Conservation (phyloP, 345 rosid genomes). For the Acer yangbiense region DNA sequence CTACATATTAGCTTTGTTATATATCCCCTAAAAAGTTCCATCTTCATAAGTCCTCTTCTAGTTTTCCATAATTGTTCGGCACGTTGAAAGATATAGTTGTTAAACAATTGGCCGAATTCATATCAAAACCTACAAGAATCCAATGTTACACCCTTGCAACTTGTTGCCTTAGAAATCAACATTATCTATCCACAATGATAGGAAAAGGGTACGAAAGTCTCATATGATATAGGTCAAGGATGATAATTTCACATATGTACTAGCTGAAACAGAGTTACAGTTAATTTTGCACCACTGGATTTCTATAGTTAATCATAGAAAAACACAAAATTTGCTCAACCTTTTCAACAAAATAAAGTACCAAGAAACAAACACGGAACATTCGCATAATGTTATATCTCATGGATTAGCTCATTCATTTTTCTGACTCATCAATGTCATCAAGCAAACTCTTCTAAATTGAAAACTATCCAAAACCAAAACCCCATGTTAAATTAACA, state of each 20-base stretch:
- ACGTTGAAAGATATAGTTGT: background rate
- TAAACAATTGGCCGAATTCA: background rate
- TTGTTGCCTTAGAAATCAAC: background rate
- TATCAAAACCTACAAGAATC: background rate
- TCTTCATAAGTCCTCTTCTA: background rate
- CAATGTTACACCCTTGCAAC: background rate
- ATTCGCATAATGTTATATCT: background rate
- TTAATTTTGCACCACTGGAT: background rate
- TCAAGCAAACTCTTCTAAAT: background rate
- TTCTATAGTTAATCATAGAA: background rate
- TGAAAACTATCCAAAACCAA: background rate
- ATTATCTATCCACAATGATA: background rate
- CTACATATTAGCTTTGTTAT: background rate
- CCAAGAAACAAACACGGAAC: background rate
- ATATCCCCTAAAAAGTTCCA: background rate
- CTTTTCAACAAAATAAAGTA: background rate
- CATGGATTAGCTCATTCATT: background rate
- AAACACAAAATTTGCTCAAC: background rate
- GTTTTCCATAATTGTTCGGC: background rate
- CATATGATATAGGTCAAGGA: background rate
- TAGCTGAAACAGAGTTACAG: background rate
- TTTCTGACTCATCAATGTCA: background rate
- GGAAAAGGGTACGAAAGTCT: background rate
- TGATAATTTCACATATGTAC: background rate
- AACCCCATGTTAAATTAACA: background rate